Evolutionary conservation across 108 stramenopile species (phyloP).

Genomic region (Cyclotella baltica): DNA sequence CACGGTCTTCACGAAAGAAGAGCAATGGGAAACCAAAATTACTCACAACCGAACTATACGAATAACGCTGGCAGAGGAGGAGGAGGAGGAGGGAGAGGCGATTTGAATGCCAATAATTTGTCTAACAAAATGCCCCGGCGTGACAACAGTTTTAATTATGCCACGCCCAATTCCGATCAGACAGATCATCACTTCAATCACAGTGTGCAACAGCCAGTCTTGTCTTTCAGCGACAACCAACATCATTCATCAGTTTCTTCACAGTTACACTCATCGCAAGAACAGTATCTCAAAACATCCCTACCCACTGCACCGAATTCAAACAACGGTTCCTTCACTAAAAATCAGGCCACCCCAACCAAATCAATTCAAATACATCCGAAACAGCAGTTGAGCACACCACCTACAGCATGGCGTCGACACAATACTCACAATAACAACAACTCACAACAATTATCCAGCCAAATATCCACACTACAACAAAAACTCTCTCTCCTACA

Average conservation of each 20-base stretch:
- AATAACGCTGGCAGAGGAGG: no score
- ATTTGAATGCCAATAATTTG: conserved; percentile 10
- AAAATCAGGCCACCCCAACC: neutral
- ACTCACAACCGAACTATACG: no score
- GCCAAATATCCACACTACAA: conserved; percentile 34
- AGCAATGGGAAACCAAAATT: no score
- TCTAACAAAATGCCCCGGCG: neutral
- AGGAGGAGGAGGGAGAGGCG: conserved; percentile 17
- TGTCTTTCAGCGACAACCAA: no score
- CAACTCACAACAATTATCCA: conserved; percentile 3
- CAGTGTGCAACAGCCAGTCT: no score
- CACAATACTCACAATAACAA: conserved; percentile 8
- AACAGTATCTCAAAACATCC: neutral
- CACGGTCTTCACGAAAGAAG: no score
- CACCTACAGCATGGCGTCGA: conserved; percentile 22
- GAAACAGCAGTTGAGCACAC: neutral
- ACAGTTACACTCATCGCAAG: neutral
- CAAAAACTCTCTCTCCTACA: conserved; percentile 31
- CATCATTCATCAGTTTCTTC: neutral
- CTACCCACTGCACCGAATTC: neutral
- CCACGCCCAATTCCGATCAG: neutral
- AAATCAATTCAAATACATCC: neutral
- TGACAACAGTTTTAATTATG: neutral
- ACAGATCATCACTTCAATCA: neutral
- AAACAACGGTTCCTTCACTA: neutral